Evolutionary conservation across 257 asterid species (phyloP).

Genomic region (Solanum pennellii): DNA sequence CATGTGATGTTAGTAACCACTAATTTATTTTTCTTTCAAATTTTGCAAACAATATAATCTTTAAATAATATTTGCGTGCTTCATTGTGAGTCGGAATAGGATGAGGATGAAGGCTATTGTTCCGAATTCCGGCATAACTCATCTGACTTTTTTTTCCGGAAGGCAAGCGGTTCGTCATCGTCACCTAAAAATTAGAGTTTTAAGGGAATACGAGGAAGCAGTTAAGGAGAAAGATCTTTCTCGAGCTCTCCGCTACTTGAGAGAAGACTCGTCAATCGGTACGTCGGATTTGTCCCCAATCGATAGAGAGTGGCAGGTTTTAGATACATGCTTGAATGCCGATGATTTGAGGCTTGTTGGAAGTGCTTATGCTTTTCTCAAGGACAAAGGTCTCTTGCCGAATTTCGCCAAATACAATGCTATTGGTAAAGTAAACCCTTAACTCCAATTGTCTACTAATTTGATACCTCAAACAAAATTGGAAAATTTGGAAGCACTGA

Average conservation of each 20-base stretch:
- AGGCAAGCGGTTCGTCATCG: neutral
- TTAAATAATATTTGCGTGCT: neutral
- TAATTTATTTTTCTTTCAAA: neutral
- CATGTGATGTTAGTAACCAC: no score
- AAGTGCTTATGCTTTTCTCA: conserved; percentile 61
- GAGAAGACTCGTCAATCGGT: conserved; percentile 12
- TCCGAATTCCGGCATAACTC: neutral
- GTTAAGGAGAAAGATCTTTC: conserved; percentile 81
- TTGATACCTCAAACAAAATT: no score
- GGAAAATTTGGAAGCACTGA: no score
- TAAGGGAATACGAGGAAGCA: conserved; percentile 77
- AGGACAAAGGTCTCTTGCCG: conserved; percentile 53
- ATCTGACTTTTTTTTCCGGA: neutral
- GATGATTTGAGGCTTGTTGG: conserved; percentile 92
- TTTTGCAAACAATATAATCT: neutral
- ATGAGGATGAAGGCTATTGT: neutral
- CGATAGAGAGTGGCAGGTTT: conserved; percentile 64
- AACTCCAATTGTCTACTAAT: neutral
- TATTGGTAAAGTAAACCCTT: conserved; percentile 53
- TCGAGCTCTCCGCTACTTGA: conserved; percentile 73
- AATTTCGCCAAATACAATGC: conserved; percentile 60
- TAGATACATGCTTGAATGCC: conserved; percentile 90
- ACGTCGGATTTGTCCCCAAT: conserved; percentile 11
- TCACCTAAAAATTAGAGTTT: conserved; percentile 29
- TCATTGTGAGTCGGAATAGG: neutral